Evolutionary conservation across 768 basidiomycete genomes (phyloP), one percentile per base, ranked within the genome.

Genomic region (Saitozyma sp.): DNA sequence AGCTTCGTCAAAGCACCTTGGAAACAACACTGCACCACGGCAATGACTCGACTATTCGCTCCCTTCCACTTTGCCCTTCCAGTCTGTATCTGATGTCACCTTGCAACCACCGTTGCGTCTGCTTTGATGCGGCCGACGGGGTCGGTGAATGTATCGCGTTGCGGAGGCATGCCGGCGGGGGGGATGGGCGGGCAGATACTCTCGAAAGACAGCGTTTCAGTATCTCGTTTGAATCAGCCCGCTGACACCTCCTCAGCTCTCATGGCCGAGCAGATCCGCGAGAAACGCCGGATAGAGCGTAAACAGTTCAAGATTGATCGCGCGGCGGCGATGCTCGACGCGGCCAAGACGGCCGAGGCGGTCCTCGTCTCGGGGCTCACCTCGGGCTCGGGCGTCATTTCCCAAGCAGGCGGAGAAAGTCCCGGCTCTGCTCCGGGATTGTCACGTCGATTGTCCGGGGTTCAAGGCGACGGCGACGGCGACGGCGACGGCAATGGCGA

Each of bases 231-330:
- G 42, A 56, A 9, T 9, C 6, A 41, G 20, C 29, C 53, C 17
- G 39, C 50, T n/a, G 29, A 16, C 63, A 61, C 17, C 65, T 38
- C 29, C 13, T 20, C 57, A 90, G 89, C 85, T 59, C 81, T 90
- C 67, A 92, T 93, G 0, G 88, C 93, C 0, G 96, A 99, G 75
- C 92, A 98, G 79, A 81, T 96, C 58, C 91, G 92, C 9, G 91
- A 89, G 45, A 87, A 86, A 73, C 88, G 96, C 45, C 84, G 96
- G 52, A 86, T 87, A 39, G 92, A 94, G 69, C 87, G 96, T 43
- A 88, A 88, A 70, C 89, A 92, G 69, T 94, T 95, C 83, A 99
- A 99, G 80, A 83, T 88, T 45, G 92, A 95, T 74, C 87, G 96
- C 72, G 93, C 94, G 37, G 82, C 84, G 60, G 95, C 93, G 2